Base-by-base conservation (phyloP, 2,329 filamentous ascomycete genomes). In the Epichloe glyceriae region DNA sequence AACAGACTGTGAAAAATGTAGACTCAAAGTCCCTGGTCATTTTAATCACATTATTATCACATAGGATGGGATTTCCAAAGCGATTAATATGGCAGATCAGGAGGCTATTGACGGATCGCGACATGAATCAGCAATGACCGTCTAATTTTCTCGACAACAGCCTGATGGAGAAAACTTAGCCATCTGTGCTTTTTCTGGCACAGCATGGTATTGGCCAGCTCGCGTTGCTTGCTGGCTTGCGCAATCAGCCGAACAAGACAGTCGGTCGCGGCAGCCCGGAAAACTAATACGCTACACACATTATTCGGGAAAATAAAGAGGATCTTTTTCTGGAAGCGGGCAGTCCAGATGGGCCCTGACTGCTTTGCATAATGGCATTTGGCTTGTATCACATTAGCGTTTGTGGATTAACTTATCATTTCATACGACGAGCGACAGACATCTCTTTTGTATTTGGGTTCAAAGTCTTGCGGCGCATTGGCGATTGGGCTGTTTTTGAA, bases 11-110 rank as follows among this genome's bases (percentile, higher is more conserved):
- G 85, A 88, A 54, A 88, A 88, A 66, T 90, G 86, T 67, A 76
- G 76, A 43, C 73, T 78, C 62, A 85, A 82, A 62, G 83, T 88
- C 7, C 85, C 86, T 0, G 86, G 86, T 1, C 86, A 90, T 63
- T 89, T 88, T 62, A 88, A 85, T 61, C 86, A 90, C 66, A 87
- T 89, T 53, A 80, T 88, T 55, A 75, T 82, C 59, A 79, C 78
- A 46, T 81, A 79, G 72, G 55, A 60, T 26, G 60, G 62, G 20
- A 50, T 6, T 19, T 45, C 35, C 26, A 48, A 20, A 14, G 34
- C 39, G 46, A 34, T 39, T 12, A 19, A 40, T n/a, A 20, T 30
- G 20, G n/a, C 33, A 22, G 33, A 39, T 14, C n/a, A 15, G 39
- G 33, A 11, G 17, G 7, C 37, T 12, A 5, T 33, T 10, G 3